These are phyloP conservation scores for Camillea tinctor DNA, from an alignment of 2,329 filamentous ascomycete genomes.

Conservation along the genomic window DNA sequence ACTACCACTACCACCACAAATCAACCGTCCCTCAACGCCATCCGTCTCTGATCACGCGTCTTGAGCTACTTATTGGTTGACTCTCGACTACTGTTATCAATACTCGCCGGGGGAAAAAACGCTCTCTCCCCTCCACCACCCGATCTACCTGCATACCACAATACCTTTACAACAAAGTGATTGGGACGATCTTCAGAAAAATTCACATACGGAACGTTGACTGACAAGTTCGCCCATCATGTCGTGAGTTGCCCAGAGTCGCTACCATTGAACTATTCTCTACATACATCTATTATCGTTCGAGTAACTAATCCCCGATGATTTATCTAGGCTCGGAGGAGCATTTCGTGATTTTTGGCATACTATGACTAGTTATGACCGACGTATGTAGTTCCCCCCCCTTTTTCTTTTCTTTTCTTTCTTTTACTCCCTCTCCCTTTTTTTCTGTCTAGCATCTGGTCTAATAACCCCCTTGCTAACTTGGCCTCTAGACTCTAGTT, in stretches of 20 bases:
- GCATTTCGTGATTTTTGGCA: conserved; percentile 95
- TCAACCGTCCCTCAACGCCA: not conserved
- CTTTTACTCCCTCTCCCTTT: no score
- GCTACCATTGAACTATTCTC: not conserved
- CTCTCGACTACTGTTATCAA: not conserved
- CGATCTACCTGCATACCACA: not conserved
- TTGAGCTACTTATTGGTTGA: not conserved
- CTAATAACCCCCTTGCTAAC: conserved; percentile 12
- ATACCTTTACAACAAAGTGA: not conserved
- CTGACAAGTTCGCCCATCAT: conserved; percentile 18
- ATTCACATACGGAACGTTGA: conserved; percentile 1
- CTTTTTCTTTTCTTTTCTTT: not conserved
- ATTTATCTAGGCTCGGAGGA: conserved; percentile 56
- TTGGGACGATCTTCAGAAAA: not conserved
- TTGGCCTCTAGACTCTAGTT: conserved; percentile 74
- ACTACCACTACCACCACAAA: not conserved
- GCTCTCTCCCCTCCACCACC: not conserved
- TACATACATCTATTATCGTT: conserved; percentile 9
- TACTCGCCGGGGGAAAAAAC: not conserved
- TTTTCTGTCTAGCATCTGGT: conserved; percentile 3
- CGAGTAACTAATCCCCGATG: conserved; percentile 19
- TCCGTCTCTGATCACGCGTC: not conserved
- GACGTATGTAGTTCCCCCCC: conserved; percentile 60
- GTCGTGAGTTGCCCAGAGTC: conserved; percentile 23
- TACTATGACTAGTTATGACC: conserved; percentile 72